A percentile compares a stretch with the other conserved stretches of the same genome.
phyloP scores from a whole-genome alignment of 2,329 filamentous ascomycete species.

The Aspergillus candidus region DNA sequence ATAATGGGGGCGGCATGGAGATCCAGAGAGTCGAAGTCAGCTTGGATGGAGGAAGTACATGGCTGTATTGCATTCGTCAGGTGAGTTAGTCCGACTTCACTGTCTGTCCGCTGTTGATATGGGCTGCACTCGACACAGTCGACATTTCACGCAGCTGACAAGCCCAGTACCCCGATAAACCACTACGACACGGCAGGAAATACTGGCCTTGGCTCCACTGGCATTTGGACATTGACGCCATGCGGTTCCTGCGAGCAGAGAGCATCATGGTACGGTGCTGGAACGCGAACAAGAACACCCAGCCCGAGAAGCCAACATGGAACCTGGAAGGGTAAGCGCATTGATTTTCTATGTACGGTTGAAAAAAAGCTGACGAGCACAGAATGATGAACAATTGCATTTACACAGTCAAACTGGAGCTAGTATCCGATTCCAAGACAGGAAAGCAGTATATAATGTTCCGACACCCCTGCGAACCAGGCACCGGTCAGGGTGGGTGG shows the following conservation, averaged over 20 bases:
- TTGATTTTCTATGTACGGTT: neutral
- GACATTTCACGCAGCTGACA: neutral
- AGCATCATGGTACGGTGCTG: conserved; percentile 44
- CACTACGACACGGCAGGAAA: conserved; percentile 48
- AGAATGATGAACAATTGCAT: conserved; percentile 53
- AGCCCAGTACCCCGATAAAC: conserved; percentile 41
- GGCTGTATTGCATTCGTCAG: conserved; percentile 45
- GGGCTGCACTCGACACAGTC: neutral
- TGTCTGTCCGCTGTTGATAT: neutral
- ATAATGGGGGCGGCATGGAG: conserved; percentile 47
- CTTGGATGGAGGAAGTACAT: conserved; percentile 43
- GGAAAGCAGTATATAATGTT: conserved; percentile 36
- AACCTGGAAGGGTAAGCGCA: conserved; percentile 40
- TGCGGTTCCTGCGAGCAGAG: conserved; percentile 39
- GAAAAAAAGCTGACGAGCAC: conserved; percentile 4
- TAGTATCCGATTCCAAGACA: conserved; percentile 28
- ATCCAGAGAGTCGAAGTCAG: conserved; percentile 47
- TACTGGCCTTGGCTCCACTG: conserved; percentile 52
- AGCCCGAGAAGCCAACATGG: conserved; percentile 43
- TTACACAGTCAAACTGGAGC: conserved; percentile 42
- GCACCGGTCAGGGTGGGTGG: conserved; percentile 44
- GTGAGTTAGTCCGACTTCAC: conserved; percentile 16
- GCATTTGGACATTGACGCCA: conserved; percentile 45
- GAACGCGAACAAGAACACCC: conserved; percentile 48
- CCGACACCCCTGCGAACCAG: conserved; percentile 44